A percentile compares a stretch with the other conserved stretches of the same genome.
phyloP scores from a whole-genome alignment of 306 rosid genomes.

The Lablab purpureus region DNA sequence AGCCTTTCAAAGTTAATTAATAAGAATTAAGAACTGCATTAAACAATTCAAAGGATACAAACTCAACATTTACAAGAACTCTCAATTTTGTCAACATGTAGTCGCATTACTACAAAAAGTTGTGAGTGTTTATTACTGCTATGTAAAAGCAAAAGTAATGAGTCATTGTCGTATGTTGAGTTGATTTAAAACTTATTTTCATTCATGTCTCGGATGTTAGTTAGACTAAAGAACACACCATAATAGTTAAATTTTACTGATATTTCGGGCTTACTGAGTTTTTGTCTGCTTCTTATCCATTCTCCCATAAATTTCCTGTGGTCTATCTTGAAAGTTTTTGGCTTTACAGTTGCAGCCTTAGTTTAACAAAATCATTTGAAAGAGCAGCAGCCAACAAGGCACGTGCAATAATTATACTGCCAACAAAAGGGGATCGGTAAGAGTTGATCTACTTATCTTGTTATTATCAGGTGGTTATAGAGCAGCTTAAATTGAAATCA shows the following conservation, averaged over 20 bases:
- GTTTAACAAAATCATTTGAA: constrained; percentile 87
- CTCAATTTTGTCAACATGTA: not conserved
- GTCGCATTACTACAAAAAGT: not conserved
- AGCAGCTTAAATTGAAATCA: constrained; percentile 35
- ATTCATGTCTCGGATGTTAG: constrained; percentile 41
- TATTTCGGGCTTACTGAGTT: not conserved
- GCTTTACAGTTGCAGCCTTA: constrained; percentile 87
- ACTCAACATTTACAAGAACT: not conserved
- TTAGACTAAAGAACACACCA: not conserved
- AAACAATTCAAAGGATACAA: constrained; percentile 22
- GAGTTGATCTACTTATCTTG: constrained; percentile 47
- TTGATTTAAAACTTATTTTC: constrained; percentile 26
- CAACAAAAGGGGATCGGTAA: constrained; percentile 90
- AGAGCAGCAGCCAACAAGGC: constrained; percentile 96
- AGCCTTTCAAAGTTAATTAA: constrained; percentile 23
- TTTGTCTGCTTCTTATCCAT: not conserved
- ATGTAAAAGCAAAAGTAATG: constrained; percentile 10
- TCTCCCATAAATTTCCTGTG: not conserved
- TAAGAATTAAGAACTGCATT: constrained; percentile 4
- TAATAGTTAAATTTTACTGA: not conserved
- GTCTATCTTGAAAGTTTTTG: constrained; percentile 45
- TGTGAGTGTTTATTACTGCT: constrained; percentile 14
- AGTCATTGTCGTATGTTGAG: constrained; percentile 7
- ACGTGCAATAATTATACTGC: constrained; percentile 90
- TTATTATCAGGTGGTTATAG: constrained; percentile 7